Evolutionary conservation across 768 basidiomycete species (phyloP), one percentile per base, ranked within the genome.

Genomic region (Phylloporus sp.): DNA sequence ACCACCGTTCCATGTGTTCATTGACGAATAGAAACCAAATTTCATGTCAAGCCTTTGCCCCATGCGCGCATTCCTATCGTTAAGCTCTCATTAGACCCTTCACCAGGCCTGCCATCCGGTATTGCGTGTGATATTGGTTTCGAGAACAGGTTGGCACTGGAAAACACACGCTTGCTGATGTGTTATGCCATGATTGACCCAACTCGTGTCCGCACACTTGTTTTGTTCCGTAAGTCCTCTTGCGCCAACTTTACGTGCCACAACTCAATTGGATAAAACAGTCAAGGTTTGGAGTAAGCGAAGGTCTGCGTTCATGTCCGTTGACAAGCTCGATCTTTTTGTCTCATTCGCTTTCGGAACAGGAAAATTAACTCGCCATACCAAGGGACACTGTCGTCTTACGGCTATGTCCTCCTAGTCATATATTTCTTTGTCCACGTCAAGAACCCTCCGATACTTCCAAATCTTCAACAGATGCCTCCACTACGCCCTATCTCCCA

Each of bases 281-380:
- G 94, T 99, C 61, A 99, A 99, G 76, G 92, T 99, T 18, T 99
- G 95, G 95, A 90, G 90, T 59, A 99, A 97, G 70, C 80, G 92
- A 68, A 79, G 94, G 88, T 87, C 46, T 29, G 45, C 40, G 13
- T 28, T 23, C 28, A 22, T 24, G 4, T 18, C 38, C 31, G n/a
- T 38, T n/a, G 22, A 6, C 3, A 22, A 9, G n/a, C 36, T 35
- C 21, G 26, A 26, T 23, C 32, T 33, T 23, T 9, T 38, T 17
- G 21, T 42, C 44, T 44, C 24, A 49, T 41, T 22, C 33, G 13
- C 23, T 28, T n/a, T 54, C 34, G 24, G 26, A 36, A 2, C 58
- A 90, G 89, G 69, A 94, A 96, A 82, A 96, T 99, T 68, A 99
- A 99, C 69, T 96, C 93, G 41, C 93, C 95, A 10, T 99, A 98